These are phyloP conservation scores for Kluyveromyces marxianus DNA, from an alignment of 1,139 yeast genomes.

Conservation along the genomic window DNA sequence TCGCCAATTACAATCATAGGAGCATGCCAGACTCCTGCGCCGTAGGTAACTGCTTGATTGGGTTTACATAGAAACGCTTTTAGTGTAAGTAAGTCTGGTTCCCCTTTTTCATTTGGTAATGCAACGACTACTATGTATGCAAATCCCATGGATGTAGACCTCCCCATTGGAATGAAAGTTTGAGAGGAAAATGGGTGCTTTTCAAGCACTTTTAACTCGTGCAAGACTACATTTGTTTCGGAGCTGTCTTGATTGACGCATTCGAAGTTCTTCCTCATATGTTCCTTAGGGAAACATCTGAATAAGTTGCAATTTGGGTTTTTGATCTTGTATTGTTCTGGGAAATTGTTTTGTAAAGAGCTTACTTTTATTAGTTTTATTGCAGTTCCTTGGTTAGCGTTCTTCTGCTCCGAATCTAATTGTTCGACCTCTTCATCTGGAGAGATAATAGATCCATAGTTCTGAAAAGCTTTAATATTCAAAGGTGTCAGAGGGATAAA, in stretches of 20 bases:
- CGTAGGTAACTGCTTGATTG: slow-evolving; percentile 85
- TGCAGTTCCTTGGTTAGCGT: slow-evolving; percentile 93
- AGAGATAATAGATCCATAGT: slow-evolving; percentile 50
- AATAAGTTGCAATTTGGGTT: slow-evolving; percentile 77
- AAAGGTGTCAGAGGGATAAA: slow-evolving; percentile 31
- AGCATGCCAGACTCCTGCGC: slow-evolving; percentile 75
- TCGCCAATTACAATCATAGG: slow-evolving; percentile 75
- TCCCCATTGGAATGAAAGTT: slow-evolving; percentile 85
- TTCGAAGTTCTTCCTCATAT: slow-evolving; percentile 37
- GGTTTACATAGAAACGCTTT: slow-evolving; percentile 73
- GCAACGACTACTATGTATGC: slow-evolving; percentile 84
- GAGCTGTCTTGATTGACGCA: slow-evolving; percentile 13
- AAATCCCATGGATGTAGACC: slow-evolving; percentile 34
- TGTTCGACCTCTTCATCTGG: slow-evolving; percentile 43
- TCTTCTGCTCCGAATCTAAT: slow-evolving; percentile 35
- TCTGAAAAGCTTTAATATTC: slow-evolving; percentile 42
- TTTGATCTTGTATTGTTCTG: slow-evolving; percentile 26
- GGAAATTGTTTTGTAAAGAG: slow-evolving; percentile 54
- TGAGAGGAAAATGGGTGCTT: slow-evolving; percentile 90
- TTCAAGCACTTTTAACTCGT: slow-evolving; percentile 66
- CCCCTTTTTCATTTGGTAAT: slow-evolving; percentile 35
- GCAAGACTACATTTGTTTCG: slow-evolving; percentile 24
- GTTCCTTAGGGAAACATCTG: slow-evolving; percentile 69
- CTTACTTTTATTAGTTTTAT: slow-evolving; percentile 67
- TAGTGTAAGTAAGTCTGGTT: slow-evolving; percentile 53